Conservation (phyloP, 2,329 filamentous ascomycete species). For the Ploettnerulaceae sp. region DNA sequence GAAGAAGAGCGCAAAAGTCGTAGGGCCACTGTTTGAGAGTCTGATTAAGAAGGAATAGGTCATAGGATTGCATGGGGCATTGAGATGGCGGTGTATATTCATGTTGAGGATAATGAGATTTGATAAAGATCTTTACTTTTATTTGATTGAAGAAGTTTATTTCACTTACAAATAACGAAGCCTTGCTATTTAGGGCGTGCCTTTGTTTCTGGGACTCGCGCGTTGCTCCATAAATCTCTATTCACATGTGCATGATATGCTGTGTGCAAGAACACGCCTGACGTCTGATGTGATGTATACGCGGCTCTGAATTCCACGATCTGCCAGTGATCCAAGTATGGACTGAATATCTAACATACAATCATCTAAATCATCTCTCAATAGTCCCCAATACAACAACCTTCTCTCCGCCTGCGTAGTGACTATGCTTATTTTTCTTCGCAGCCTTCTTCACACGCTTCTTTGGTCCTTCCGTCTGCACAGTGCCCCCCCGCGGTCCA, state of each 20-base stretch:
- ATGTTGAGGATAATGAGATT: neutral
- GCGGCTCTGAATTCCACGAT: no score
- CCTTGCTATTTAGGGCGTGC: no score
- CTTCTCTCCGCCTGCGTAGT: conserved; percentile 29
- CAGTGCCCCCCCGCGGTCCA: neutral
- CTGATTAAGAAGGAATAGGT: conserved; percentile 57
- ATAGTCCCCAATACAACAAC: conserved; percentile 30
- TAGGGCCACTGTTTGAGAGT: conserved; percentile 66
- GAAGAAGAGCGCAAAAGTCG: conserved; percentile 75
- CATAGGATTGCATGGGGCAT: neutral
- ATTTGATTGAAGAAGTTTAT: neutral
- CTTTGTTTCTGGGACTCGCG: no score
- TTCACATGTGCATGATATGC: no score
- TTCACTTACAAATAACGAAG: neutral
- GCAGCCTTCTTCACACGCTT: conserved; percentile 19
- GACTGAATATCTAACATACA: no score
- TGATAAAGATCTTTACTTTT: neutral
- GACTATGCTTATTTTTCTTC: conserved; percentile 30
- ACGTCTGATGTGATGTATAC: no score
- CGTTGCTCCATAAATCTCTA: no score
- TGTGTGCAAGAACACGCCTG: no score
- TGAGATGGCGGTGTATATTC: neutral
- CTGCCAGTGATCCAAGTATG: no score
- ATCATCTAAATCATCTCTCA: conserved; percentile 8
- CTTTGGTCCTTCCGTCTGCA: no score